Percentiles rank a stretch among this genome's conserved stretches.
Conservation (phyloP, 768 basidiomycete species). For the Pisolithus albus region DNA sequence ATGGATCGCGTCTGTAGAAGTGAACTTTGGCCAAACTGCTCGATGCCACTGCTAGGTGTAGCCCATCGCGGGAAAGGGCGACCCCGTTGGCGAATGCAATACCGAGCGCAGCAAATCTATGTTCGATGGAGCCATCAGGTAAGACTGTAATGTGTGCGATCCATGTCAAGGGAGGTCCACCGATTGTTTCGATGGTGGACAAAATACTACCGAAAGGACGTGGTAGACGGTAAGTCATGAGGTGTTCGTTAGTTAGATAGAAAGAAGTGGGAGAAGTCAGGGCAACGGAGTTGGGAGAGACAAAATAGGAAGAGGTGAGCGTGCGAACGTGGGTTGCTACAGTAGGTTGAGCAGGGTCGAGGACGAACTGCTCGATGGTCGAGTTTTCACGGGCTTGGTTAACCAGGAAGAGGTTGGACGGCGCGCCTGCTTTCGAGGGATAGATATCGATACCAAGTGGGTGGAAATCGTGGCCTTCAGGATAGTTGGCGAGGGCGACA, state of each 20-base stretch:
- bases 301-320: conserved; percentile 48
- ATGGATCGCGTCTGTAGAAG: conserved; percentile 45
- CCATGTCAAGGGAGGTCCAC: conserved; percentile 54
- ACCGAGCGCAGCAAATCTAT: conserved; percentile 38
- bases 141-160: conserved; percentile 48
- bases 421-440: conserved; percentile 40
- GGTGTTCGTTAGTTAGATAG: conserved; percentile 69
- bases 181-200: conserved; percentile 48
- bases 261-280: conserved; percentile 61
- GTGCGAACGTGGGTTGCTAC: conserved; percentile 54
- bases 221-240: conserved; percentile 56
- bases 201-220: conserved; percentile 40
- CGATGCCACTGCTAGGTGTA: conserved; percentile 51
- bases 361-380: conserved; percentile 60
- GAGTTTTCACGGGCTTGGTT: conserved; percentile 61
- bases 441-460: conserved; percentile 60
- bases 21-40: conserved; percentile 41
- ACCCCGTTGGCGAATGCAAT: conserved; percentile 68
- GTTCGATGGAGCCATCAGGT: conserved; percentile 24
- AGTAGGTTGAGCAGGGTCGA: conserved; percentile 39
- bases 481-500: conserved; percentile 46
- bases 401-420: conserved; percentile 55
- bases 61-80: conserved; percentile 45
- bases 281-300: conserved; percentile 62
- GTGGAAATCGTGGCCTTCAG: conserved; percentile 56